phyloP scores from a whole-genome alignment of 768 basidiomycete species.

The Tricholoma matsutake region DNA sequence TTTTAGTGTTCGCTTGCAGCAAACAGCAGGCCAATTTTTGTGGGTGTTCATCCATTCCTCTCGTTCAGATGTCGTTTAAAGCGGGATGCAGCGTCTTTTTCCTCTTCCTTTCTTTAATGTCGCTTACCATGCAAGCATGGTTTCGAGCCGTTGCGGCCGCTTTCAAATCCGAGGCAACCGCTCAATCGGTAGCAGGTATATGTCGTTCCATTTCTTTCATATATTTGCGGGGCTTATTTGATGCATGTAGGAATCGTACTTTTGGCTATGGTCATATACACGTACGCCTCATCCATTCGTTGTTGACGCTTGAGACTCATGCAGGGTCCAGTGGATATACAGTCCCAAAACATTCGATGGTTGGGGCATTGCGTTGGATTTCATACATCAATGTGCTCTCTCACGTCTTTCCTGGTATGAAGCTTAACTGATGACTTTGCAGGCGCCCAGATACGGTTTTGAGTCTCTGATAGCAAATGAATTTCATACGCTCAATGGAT shows the following conservation, averaged over 20 bases:
- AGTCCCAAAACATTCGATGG: background rate
- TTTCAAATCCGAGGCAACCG: slow-evolving; percentile 56
- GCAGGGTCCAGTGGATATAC: background rate
- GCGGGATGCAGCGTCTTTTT: slow-evolving; percentile 45
- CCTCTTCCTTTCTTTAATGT: slow-evolving; percentile 54
- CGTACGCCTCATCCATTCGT: slow-evolving; percentile 40
- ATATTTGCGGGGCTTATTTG: background rate
- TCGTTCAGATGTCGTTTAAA: background rate
- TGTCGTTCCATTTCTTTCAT: background rate
- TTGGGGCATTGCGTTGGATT: slow-evolving; percentile 12
- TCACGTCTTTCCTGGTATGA: background rate
- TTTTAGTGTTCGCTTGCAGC: slow-evolving; percentile 58
- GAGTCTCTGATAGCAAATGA: slow-evolving; percentile 78
- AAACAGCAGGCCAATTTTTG: slow-evolving; percentile 62
- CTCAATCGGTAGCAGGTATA: slow-evolving; percentile 45
- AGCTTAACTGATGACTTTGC: slow-evolving; percentile 17
- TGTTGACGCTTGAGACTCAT: slow-evolving; percentile 35
- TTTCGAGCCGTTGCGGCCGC: slow-evolving; percentile 68
- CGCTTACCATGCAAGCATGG: slow-evolving; percentile 69
- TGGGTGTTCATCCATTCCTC: slow-evolving; percentile 32
- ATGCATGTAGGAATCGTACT: slow-evolving; percentile 30
- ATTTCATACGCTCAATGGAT: slow-evolving; percentile 66
- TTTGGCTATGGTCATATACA: slow-evolving; percentile 53
- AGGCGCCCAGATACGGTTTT: slow-evolving; percentile 73
- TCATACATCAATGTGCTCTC: background rate